These are phyloP conservation scores for Udeniomyces megalosporus DNA, from an alignment of 768 basidiomycete genomes.

Conservation along the genomic window DNA sequence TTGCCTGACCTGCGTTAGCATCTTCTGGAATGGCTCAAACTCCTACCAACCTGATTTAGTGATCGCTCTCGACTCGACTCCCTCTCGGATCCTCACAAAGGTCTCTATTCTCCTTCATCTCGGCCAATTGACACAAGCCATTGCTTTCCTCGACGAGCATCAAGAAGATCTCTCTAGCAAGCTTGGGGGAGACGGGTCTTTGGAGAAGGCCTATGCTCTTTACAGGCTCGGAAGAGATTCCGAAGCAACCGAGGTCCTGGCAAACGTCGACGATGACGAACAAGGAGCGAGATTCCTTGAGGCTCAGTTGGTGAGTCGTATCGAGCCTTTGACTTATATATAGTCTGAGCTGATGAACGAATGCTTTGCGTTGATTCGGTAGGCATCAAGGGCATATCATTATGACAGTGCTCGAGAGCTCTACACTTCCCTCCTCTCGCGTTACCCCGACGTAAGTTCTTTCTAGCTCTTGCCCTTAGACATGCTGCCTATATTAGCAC, in stretches of 20 bases:
- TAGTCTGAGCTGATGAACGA: neutral
- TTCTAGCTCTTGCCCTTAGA: neutral
- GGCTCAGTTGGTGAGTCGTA: constrained; percentile 59
- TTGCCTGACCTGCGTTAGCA: too few relatives aligned
- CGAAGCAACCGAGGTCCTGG: constrained; percentile 39
- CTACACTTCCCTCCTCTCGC: constrained; percentile 66
- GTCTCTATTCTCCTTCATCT: constrained; percentile 76
- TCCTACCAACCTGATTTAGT: constrained; percentile 35
- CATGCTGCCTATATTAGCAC: neutral
- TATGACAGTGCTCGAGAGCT: constrained; percentile 30
- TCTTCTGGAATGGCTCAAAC: neutral
- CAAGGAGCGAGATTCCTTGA: constrained; percentile 55
- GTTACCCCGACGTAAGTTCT: constrained; percentile 51
- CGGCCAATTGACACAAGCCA: constrained; percentile 58
- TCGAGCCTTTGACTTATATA: too few relatives aligned
- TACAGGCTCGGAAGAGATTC: constrained; percentile 66
- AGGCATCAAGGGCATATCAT: constrained; percentile 26
- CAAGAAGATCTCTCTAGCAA: constrained; percentile 11
- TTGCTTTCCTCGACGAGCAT: constrained; percentile 45
- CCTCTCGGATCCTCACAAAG: constrained; percentile 63
- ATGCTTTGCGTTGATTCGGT: constrained; percentile 16
- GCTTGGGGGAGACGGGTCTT: constrained; percentile 32
- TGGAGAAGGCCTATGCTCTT: constrained; percentile 61
- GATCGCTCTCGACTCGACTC: constrained; percentile 46
- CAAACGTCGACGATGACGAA: constrained; percentile 21